Percentiles rank a stretch among this genome's conserved stretches.
Conservation (phyloP, 2,329 filamentous ascomycete genomes). For the Chrysosporium keratinophilum region DNA sequence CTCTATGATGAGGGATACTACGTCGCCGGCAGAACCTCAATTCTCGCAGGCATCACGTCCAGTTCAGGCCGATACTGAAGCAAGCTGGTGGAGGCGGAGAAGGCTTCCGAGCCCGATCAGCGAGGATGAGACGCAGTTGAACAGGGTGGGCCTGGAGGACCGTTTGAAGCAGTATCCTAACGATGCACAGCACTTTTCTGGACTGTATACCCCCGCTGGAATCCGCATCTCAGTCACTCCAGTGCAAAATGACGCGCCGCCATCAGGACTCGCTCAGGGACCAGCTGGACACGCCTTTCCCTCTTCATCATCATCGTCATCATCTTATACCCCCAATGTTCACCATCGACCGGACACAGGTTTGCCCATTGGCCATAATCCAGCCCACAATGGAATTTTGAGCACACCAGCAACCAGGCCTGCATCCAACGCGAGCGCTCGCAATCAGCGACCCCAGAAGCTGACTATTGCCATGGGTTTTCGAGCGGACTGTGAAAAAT, state of each 20-base stretch:
- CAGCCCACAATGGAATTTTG: neutral
- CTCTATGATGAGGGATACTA: constrained; percentile 13
- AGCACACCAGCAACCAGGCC: constrained; percentile 2
- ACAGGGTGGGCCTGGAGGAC: neutral
- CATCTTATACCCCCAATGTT: neutral
- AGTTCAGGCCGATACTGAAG: neutral
- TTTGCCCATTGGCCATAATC: neutral
- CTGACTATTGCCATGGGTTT: constrained; percentile 67
- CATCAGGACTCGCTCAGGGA: neutral
- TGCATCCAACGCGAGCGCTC: constrained; percentile 2
- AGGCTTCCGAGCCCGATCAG: constrained; percentile 35
- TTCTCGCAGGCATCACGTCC: neutral
- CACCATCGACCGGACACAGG: neutral
- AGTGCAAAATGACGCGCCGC: neutral
- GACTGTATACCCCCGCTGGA: neutral
- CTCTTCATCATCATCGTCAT: too few relatives aligned
- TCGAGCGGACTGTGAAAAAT: constrained; percentile 68
- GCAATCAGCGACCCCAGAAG: constrained; percentile 37
- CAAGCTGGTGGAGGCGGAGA: constrained; percentile 17
- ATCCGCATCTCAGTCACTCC: constrained; percentile 4
- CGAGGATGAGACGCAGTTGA: constrained; percentile 3
- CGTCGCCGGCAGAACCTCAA: neutral
- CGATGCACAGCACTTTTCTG: neutral
- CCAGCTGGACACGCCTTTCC: neutral
- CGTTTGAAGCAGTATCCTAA: neutral